phyloP scores from a whole-genome alignment of 1,139 yeast genomes.

The Suhomyces atakaporum region DNA sequence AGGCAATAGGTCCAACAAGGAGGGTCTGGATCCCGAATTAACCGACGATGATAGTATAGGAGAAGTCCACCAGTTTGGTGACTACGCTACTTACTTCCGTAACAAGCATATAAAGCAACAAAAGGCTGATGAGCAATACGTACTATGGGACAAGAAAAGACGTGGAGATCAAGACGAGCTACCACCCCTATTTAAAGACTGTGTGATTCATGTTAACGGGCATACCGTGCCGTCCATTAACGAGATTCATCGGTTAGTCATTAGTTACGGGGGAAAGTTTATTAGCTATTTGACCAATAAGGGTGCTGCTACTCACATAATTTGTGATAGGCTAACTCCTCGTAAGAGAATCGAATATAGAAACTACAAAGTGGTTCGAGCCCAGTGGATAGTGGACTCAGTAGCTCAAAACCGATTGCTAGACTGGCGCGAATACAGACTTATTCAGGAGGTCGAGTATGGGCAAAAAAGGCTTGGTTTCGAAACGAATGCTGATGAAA shows the following conservation, averaged over 20 bases:
- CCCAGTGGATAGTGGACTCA: conserved; percentile 79
- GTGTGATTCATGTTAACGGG: conserved; percentile 80
- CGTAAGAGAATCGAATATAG: conserved; percentile 66
- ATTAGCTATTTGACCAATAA: conserved; percentile 69
- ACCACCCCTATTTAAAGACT: conserved; percentile 55
- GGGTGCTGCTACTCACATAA: conserved; percentile 76
- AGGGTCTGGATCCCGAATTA: conserved; percentile 10
- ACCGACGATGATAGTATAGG: conserved; percentile 26
- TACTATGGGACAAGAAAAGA: conserved; percentile 50
- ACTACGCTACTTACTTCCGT: conserved; percentile 65
- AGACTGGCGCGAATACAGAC: conserved; percentile 68
- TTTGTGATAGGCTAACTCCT: conserved; percentile 79
- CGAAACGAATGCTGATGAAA: conserved; percentile 8
- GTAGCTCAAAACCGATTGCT: conserved; percentile 48
- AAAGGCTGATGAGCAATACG: conserved; percentile 57
- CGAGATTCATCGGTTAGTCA: conserved; percentile 69
- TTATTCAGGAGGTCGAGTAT: conserved; percentile 53
- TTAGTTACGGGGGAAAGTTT: conserved; percentile 79
- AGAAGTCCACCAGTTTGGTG: conserved; percentile 60
- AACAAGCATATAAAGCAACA: conserved; percentile 71
- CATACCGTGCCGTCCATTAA: conserved; percentile 76
- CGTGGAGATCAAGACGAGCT: conserved; percentile 25
- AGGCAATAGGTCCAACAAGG: conserved; percentile 2
- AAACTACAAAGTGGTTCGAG: conserved; percentile 73
- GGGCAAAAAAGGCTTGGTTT: conserved; percentile 49